Evolutionary conservation across 371 early-diverging fungal genomes (phyloP), one percentile per base, ranked within the genome.

Genomic region (Saksenaea vasiformis): DNA sequence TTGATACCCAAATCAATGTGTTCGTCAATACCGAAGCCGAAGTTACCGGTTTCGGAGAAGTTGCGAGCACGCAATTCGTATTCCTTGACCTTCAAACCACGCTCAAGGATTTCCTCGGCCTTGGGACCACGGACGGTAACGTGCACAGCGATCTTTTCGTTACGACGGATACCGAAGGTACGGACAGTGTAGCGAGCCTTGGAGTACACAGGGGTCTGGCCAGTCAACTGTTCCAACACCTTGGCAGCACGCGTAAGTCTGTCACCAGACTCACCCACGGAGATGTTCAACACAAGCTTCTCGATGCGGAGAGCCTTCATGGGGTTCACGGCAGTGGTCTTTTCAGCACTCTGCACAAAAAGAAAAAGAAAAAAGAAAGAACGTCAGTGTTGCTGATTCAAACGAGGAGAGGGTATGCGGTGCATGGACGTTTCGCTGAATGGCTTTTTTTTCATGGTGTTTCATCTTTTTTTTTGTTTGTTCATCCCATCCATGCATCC

Each of bases 1-100:
- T 99, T 99, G 89, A 99, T 98, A 74, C 99, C 99, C 78, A 99
- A 89, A 87, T 99, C 99, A 70, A 99, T 99, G 90, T 99, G 99
- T 89, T 99, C 99, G 76, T 98, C 93, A 87, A 99, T 95, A 93
- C 99, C 99, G 90, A 99, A 99, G 72, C 99, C 99, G 78, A 99
- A 99, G 93, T 98, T 98, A 66, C 99, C 99, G 68, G 95, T 98
- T 57, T 79, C 90, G 28, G 97, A 97, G 89, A 99, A 99, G 94
- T 98, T 98, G 78, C 87, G 79, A 61, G 85, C 83, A 77, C 87
- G 87, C 57, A 99, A 89, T 87, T 99, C 99, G 90, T 95, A 99
- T 87, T 99, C 99, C 93, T 98, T 98, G 76, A 99, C 99, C 93
- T 98, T 99, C 68, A 99, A 85, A 66, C 98, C 99, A 76, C 97